These are phyloP conservation scores for Yamadazyma laniorum DNA, from an alignment of 805 yeast species.

Conservation along the genomic window DNA sequence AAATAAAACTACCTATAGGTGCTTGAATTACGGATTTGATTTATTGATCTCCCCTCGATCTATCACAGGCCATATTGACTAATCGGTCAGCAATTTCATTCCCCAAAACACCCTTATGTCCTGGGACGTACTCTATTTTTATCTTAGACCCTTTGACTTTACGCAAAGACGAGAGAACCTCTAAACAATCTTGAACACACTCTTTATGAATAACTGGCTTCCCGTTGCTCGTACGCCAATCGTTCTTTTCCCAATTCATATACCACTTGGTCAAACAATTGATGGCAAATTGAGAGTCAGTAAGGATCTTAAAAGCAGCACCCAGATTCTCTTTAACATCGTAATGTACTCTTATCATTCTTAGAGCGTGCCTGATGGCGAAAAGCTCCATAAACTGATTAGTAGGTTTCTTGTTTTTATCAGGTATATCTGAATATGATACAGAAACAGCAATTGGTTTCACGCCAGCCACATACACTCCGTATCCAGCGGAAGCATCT, in stretches of 20 bases:
- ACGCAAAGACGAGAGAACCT: constrained; percentile 35
- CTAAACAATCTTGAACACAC: constrained; percentile 39
- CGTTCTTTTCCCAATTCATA: constrained; percentile 37
- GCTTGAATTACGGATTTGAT: no score
- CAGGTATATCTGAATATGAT: constrained; percentile 36
- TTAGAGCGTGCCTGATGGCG: constrained; percentile 47
- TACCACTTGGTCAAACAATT: constrained; percentile 59
- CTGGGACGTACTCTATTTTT: constrained; percentile 60
- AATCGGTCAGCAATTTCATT: constrained; percentile 75
- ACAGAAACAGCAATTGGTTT: constrained; percentile 14
- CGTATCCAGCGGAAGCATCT: constrained; percentile 53
- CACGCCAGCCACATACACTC: constrained; percentile 49
- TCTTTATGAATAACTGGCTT: constrained; percentile 51
- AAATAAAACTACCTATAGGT: no score
- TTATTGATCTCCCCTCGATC: no score
- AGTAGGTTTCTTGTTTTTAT: constrained; percentile 45
- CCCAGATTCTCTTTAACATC: background rate
- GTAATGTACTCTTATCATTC: background rate
- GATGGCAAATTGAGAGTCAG: constrained; percentile 72
- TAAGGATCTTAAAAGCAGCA: constrained; percentile 38
- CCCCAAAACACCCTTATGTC: constrained; percentile 68
- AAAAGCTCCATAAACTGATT: constrained; percentile 79
- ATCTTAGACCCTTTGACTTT: constrained; percentile 34
- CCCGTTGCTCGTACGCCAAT: constrained; percentile 50
- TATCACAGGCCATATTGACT: constrained; percentile 64